Conservation (phyloP, 1,284 basidiomycete genomes). For the Gymnopus androsaceus region DNA sequence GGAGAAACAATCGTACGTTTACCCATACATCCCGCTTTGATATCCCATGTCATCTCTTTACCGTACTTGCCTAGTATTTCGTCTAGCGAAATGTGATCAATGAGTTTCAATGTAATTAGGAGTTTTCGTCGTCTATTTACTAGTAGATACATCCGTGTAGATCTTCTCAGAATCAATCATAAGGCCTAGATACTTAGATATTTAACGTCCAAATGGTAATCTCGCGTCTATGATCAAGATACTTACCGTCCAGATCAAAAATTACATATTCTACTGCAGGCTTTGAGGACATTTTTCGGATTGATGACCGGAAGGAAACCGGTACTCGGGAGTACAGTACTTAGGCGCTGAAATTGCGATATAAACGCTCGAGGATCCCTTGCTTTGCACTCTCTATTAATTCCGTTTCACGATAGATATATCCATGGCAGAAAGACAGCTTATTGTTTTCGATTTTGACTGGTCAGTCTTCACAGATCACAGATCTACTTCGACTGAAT, state of each 20-base stretch:
- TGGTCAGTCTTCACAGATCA: constrained; percentile 62
- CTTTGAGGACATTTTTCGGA: too few species aligned
- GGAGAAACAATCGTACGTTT: constrained; percentile 54
- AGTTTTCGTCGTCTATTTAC: constrained; percentile 22
- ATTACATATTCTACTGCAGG: constrained; percentile 74
- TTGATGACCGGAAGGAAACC: too few species aligned
- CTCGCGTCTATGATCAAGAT: neutral
- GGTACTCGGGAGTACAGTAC: too few species aligned
- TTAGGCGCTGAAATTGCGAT: too few species aligned
- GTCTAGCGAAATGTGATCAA: too few species aligned
- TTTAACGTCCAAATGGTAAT: too few species aligned
- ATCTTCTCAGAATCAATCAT: constrained; percentile 75
- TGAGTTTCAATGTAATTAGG: neutral
- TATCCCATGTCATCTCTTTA: constrained; percentile 79
- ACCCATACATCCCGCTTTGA: constrained; percentile 82
- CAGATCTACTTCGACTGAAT: neutral
- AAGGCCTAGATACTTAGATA: constrained; percentile 37
- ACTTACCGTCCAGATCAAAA: constrained; percentile 79
- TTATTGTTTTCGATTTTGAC: constrained; percentile 97
- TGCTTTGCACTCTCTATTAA: too few species aligned
- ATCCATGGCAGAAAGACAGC: constrained; percentile 66
- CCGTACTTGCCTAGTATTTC: constrained; percentile 72
- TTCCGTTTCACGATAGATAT: too few species aligned
- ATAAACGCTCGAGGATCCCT: too few species aligned
- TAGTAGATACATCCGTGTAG: constrained; percentile 77